phyloP scores from a whole-genome alignment of 1,284 basidiomycete genomes.

The Caloboletus firmus region DNA sequence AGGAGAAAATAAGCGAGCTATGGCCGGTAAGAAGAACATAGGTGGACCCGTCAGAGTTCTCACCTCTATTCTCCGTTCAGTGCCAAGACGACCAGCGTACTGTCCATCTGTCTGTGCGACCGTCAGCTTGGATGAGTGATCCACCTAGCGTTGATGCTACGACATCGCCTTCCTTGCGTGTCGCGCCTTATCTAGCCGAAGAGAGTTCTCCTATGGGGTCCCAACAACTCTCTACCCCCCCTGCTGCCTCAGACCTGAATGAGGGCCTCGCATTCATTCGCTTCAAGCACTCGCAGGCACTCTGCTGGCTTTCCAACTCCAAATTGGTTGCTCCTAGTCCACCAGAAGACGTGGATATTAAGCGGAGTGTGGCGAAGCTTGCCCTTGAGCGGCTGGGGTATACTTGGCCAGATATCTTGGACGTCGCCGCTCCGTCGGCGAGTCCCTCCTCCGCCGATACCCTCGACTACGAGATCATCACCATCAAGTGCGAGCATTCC shows the following conservation, averaged over 20 bases:
- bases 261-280: slow-evolving; percentile 42
- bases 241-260: neutral
- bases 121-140: slow-evolving; percentile 64
- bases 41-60: slow-evolving; percentile 7
- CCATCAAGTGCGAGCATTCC: slow-evolving; percentile 48
- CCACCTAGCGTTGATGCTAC: slow-evolving; percentile 41
- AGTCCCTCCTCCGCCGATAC: slow-evolving; percentile 41
- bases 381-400: slow-evolving; percentile 49
- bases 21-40: slow-evolving; percentile 57
- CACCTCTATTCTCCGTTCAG: slow-evolving; percentile 38
- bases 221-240: slow-evolving; percentile 2
- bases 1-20: slow-evolving; percentile 62
- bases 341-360: slow-evolving; percentile 2
- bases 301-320: slow-evolving; percentile 40
- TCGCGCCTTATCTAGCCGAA: neutral
- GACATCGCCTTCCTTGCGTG: slow-evolving; percentile 7
- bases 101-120: slow-evolving; percentile 73
- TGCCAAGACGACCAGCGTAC: slow-evolving; percentile 55
- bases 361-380: slow-evolving; percentile 24
- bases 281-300: slow-evolving; percentile 49
- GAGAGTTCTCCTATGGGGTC: neutral
- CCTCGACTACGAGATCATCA: slow-evolving; percentile 57
- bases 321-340: slow-evolving; percentile 13
- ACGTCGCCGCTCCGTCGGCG: slow-evolving; percentile 41
- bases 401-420: slow-evolving; percentile 62